Percentiles rank a stretch among this genome's conserved stretches.
Evolutionary conservation across 2,329 filamentous ascomycete species (phyloP).

Genomic region (Stagonosporopsis rhizophila): DNA sequence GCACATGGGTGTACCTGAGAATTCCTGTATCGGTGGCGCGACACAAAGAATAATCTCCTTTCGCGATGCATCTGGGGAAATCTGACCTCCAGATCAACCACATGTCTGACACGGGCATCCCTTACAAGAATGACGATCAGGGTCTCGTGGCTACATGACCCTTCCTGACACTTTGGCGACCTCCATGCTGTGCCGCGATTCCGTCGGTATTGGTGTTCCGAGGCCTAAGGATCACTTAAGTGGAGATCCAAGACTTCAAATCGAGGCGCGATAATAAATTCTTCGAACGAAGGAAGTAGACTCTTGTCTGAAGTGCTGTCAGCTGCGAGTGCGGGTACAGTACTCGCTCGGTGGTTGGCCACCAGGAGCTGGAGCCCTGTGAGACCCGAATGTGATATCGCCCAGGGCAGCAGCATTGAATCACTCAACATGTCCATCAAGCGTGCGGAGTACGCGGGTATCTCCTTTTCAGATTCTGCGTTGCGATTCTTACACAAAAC

Average conservation of each 20-base stretch:
- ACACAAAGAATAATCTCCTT: too few species aligned
- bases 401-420: background rate
- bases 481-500: too few species aligned
- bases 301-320: background rate
- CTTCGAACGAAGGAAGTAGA: background rate
- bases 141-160: background rate
- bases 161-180: background rate
- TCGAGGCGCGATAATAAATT: background rate
- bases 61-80: too few species aligned
- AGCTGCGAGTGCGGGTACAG: background rate
- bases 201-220: background rate
- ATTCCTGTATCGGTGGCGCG: too few species aligned
- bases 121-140: background rate
- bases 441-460: too few species aligned
- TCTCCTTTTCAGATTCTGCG: too few species aligned
- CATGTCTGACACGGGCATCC: background rate
- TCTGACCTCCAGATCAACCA: too few species aligned
- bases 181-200: background rate
- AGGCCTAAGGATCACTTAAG: background rate
- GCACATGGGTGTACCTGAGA: too few species aligned
- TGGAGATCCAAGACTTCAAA: background rate
- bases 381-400: background rate
- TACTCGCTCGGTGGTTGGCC: background rate
- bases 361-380: background rate
- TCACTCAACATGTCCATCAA: too few species aligned